A percentile compares a stretch with the other conserved stretches of the same genome.
These are phyloP conservation scores for Onygenales sp. DNA, from an alignment of 2,329 filamentous ascomycete species.

Conservation along the genomic window DNA sequence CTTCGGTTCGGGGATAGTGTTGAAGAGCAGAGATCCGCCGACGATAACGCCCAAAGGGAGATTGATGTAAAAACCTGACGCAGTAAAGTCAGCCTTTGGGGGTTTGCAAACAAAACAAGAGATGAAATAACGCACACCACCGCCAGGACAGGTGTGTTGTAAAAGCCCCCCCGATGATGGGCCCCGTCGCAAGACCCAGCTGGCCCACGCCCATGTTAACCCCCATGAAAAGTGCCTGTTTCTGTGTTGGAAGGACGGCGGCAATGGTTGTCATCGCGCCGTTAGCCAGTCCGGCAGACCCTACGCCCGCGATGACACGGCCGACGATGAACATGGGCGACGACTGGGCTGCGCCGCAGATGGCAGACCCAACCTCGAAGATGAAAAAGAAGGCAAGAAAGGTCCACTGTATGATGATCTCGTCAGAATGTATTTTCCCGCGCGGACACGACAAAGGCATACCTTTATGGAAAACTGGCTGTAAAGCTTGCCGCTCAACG, in stretches of 20 bases:
- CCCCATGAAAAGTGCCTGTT: conserved; percentile 12
- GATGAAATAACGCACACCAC: conserved; percentile 24
- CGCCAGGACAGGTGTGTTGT: conserved; percentile 31
- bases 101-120: background rate
- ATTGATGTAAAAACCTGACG: conserved; percentile 29
- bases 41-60: conserved; percentile 24
- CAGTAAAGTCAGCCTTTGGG: background rate
- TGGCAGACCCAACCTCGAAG: conserved; percentile 21
- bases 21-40: conserved; percentile 16
- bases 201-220: conserved; percentile 16
- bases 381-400: conserved; percentile 22
- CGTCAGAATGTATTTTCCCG: conserved; percentile 1
- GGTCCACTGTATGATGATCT: conserved; percentile 16
- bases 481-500: conserved; percentile 19
- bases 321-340: conserved; percentile 21
- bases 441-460: background rate
- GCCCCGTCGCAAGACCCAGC: conserved; percentile 28
- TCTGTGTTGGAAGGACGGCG: conserved; percentile 10
- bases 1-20: conserved; percentile 19
- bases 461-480: conserved; percentile 16
- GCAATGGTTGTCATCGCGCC: conserved; percentile 15
- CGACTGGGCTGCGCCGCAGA: conserved; percentile 17
- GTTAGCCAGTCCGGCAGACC: conserved; percentile 16
- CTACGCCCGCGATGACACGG: conserved; percentile 16
- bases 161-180: conserved; percentile 34